Conservation (phyloP, 2,329 filamentous ascomycete genomes). For the Penicillium aurantiogriseum region DNA sequence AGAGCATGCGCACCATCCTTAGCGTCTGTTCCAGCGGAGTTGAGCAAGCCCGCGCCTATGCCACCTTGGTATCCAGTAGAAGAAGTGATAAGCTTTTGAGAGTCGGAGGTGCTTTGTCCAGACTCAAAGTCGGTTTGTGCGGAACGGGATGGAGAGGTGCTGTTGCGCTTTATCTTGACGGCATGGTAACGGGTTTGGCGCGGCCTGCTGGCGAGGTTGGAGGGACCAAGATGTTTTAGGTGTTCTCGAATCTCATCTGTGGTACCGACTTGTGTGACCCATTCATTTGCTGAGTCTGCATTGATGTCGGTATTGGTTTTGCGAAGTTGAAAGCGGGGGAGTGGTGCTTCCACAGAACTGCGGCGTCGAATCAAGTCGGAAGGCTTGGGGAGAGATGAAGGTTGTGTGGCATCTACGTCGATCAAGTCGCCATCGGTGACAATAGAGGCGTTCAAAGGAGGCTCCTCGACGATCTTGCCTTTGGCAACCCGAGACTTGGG, state of each 20-base stretch:
- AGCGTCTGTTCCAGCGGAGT: conserved; percentile 55
- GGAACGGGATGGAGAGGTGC: conserved; percentile 35
- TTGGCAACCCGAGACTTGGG: conserved; percentile 71
- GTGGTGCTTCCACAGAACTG: conserved; percentile 37
- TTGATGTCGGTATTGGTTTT: conserved; percentile 34
- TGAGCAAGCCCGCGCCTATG: conserved; percentile 54
- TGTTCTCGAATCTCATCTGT: conserved; percentile 59
- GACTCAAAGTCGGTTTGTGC: conserved; percentile 38
- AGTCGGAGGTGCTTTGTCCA: conserved; percentile 44
- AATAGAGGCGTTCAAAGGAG: conserved; percentile 33
- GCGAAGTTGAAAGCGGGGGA: conserved; percentile 43
- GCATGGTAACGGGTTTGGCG: conserved; percentile 60
- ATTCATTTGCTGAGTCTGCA: conserved; percentile 27
- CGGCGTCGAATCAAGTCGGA: conserved; percentile 31
- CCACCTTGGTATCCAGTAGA: conserved; percentile 49
- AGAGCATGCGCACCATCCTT: conserved; percentile 66
- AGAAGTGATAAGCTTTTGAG: conserved; percentile 27
- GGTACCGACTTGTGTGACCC: conserved; percentile 49
- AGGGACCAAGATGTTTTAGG: conserved; percentile 63
- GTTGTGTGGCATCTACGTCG: conserved; percentile 47
- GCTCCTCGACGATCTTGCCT: conserved; percentile 52
- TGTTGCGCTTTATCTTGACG: conserved; percentile 65
- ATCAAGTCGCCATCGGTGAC: conserved; percentile 40
- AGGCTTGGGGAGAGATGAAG: conserved; percentile 25
- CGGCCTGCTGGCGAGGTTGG: conserved; percentile 60